Base-by-base conservation (phyloP, 495 filamentous ascomycete species). In the Tuber calosporum region DNA sequence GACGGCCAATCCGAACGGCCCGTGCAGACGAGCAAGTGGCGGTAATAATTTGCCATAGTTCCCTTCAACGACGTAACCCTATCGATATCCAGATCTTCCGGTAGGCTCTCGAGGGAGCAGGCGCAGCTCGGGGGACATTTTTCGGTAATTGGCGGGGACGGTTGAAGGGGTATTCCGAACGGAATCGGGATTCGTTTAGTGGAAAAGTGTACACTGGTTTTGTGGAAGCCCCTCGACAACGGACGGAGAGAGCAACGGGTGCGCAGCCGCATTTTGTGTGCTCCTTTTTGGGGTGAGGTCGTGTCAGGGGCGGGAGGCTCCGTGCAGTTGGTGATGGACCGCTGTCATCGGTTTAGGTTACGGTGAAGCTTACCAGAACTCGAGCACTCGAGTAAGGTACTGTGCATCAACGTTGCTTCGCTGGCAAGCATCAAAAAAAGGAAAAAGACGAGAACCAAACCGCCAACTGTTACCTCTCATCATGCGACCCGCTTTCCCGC, bases 1-100 rank as follows among this genome's bases (percentile, higher is more conserved):
- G 81, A 93, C 26, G 86, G 86, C 95, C 95, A 99, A 82, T 97
- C 92, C 34, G 84, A 79, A 72, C 88, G 87, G 11, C 92, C 93
- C 0, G 94, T 97, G 73, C 88, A 91, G 22, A 97, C 85, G 4
- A 99, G 81, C 5, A 97, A 41, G 71, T 98, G 94, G 75, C 93
- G 89, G 26, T 88, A 86, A 81, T 97, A 95, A n/a, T 84, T 82
- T 6, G 91, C 86, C 84, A 97, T 92, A 5, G 92, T 90, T 26
- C 89, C 89, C 79, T 89, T 89, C 66, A 98, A 82, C 4, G 86
- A 83, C 70, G 87, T 89, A 42, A 86, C 82, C 75, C 86, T 86
- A 82, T 97, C 93, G 74, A 97, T 95, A 20, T 89, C 87, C n/a
- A 94, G 83, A 2, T 86, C 88, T 5, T 85, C 83, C 4, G 93